A percentile compares a stretch with the other conserved stretches of the same genome.
Conservation (phyloP, 345 rosid species). For the Microcos paniculata region DNA sequence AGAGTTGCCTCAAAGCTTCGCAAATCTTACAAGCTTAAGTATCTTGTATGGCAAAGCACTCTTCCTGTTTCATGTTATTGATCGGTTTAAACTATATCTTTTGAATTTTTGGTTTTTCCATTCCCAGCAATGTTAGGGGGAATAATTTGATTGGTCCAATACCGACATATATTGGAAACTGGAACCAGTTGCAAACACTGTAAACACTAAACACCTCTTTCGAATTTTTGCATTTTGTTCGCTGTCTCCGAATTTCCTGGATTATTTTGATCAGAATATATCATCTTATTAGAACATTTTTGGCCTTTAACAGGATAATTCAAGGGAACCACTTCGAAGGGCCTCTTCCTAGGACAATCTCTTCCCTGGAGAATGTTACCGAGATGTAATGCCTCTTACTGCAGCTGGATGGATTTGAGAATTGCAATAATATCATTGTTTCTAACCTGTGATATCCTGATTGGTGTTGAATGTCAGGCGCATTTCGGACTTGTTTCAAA, state of each 20-base stretch:
- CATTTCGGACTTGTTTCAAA: constrained; percentile 8
- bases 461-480: constrained; percentile 11
- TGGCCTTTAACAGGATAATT: constrained; percentile 1
- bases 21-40: background rate
- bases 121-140: constrained; percentile 7
- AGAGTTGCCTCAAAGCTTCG: background rate
- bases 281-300: background rate
- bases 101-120: background rate
- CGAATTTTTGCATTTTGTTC: background rate
- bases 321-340: constrained; percentile 13
- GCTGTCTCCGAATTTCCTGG: background rate
- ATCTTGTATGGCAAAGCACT: constrained; percentile 4
- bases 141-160: background rate
- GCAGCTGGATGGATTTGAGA: background rate
- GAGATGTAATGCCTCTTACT: constrained; percentile 4
- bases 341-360: constrained; percentile 4
- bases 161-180: constrained; percentile 6
- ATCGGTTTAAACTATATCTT: background rate
- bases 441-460: background rate
- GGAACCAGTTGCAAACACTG: background rate
- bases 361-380: background rate
- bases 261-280: background rate
- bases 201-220: background rate
- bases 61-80: background rate
- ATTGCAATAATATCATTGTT: background rate